A percentile compares a stretch with the other conserved stretches of the same genome.
phyloP scores from a whole-genome alignment of 2,329 filamentous ascomycete species.

The Penicillium verrucosum region DNA sequence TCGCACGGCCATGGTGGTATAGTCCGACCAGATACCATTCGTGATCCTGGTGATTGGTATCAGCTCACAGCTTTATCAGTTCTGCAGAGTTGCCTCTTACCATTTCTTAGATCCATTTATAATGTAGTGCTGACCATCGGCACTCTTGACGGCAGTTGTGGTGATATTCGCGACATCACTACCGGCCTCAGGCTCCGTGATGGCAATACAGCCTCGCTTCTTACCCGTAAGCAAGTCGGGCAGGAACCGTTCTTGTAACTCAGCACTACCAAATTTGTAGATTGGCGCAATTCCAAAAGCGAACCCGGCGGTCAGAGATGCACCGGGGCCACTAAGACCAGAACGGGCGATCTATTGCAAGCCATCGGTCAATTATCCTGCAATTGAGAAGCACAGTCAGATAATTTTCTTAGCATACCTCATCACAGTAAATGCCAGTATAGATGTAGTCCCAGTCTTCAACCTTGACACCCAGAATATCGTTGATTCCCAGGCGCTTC shows the following conservation, averaged over 20 bases:
- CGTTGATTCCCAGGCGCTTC: conserved; percentile 61
- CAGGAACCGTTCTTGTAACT: conserved; percentile 64
- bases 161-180: conserved; percentile 71
- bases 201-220: conserved; percentile 70
- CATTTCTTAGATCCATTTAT: conserved; percentile 77
- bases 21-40: conserved; percentile 68
- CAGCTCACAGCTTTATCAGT: neutral
- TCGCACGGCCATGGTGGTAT: conserved; percentile 67
- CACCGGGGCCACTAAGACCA: conserved; percentile 62
- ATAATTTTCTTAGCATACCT: conserved; percentile 39
- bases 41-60: conserved; percentile 54
- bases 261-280: conserved; percentile 62
- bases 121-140: conserved; percentile 65
- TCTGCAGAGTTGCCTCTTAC: conserved; percentile 30
- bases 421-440: conserved; percentile 66
- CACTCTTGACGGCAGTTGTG: conserved; percentile 62
- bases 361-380: neutral
- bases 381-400: neutral
- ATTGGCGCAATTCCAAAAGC: conserved; percentile 70
- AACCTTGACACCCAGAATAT: conserved; percentile 64
- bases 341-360: conserved; percentile 56
- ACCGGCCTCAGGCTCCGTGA: conserved; percentile 73
- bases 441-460: conserved; percentile 74
- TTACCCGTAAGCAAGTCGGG: conserved; percentile 65
- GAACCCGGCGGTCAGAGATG: conserved; percentile 67